Conservation (phyloP, 2,329 filamentous ascomycete genomes). For the Metarhizium brunneum region DNA sequence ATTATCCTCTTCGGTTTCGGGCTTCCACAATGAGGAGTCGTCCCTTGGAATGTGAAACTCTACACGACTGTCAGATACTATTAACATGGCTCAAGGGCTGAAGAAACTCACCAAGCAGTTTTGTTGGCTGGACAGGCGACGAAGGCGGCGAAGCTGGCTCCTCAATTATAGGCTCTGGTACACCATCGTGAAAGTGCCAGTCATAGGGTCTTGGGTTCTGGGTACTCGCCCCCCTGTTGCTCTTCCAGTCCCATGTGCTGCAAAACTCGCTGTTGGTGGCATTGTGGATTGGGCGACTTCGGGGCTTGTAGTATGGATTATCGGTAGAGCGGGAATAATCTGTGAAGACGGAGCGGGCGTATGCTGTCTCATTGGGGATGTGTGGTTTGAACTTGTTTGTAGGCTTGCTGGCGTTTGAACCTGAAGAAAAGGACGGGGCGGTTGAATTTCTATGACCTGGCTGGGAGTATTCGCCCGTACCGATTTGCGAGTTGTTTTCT, state of each 20-base stretch:
- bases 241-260: constrained; percentile 2
- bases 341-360: constrained; percentile 5
- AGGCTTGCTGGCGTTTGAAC: background rate
- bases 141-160: constrained; percentile 19
- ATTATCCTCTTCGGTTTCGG: background rate
- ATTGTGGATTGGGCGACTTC: constrained; percentile 10
- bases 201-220: background rate
- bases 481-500: background rate
- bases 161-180: constrained; percentile 25
- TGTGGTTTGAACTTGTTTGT: background rate
- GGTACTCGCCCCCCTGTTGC: background rate
- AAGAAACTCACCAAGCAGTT: constrained; percentile 20
- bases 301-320: constrained; percentile 26
- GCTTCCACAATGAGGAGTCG: background rate
- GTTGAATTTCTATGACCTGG: background rate
- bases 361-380: background rate
- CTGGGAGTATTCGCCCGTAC: background rate
- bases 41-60: background rate
- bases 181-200: constrained; percentile 7
- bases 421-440: constrained; percentile 1
- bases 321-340: constrained; percentile 19
- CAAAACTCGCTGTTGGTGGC: constrained; percentile 1
- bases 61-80: background rate
- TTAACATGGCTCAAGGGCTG: background rate
- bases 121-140: constrained; percentile 14